Base-by-base conservation (phyloP, 495 filamentous ascomycete genomes). In the Pyrenula aspistea region DNA sequence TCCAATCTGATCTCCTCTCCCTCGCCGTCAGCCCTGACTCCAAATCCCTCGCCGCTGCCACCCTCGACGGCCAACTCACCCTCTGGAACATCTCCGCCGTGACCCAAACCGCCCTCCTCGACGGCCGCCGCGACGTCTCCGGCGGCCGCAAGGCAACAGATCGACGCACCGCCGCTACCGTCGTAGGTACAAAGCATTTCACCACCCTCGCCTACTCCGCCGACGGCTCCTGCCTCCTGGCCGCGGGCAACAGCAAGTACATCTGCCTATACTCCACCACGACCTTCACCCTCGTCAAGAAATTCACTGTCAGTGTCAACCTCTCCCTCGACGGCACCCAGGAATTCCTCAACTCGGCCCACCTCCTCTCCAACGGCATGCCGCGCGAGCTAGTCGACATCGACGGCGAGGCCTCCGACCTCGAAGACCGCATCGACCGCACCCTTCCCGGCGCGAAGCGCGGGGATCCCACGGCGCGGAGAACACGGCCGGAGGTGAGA, bases 61-160 rank as follows among this genome's bases (percentile, higher is more conserved):
- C 91, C 1, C 74, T 98, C 12, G 93, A 97, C 65, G 93, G 93
- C 47, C 89, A 95, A 65, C 64, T 98, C 22, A 91, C 89, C 0
- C 97, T 98, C 75, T 98, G 94, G 93, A 87, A 86, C 2, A 82
- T 96, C 10, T 82, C 83, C 10, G 89, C 95, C 63, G 93, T 87
- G 1, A 79, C 88, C 54, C 92, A 96, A 63, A 75, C 88, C 58
- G 76, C 82, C 10, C 87, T 84, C 2, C 73, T 97, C 15, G 92
- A 97, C 63, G 90, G 87, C 3, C 86, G 91, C 36, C 85, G 89
- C 53, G 93, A 98, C 66, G 83, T 95, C 47, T 96, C 92, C 20
- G 93, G 93, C 53, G 93, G 94, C 31, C 84, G 93, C 25, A 94
- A 88, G 63, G 69, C 89, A 55, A 80, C 84, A 0, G 93, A 96